Conservation (phyloP, 1,139 yeast species). For the Scheffersomyces titani region DNA sequence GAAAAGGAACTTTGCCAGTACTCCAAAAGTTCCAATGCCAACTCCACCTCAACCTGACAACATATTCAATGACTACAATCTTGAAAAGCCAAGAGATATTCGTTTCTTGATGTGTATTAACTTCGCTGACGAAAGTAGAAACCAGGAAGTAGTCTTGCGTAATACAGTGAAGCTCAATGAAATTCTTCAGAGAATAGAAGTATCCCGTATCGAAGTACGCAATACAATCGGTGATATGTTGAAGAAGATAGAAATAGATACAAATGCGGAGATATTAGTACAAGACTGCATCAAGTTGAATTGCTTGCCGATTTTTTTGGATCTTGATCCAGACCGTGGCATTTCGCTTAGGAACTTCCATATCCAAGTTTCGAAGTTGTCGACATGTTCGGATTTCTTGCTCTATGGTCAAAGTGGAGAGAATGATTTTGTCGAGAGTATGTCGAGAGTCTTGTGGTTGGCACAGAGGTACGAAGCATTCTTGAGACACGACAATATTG, state of each 20-base stretch:
- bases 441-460: slow-evolving; percentile 53
- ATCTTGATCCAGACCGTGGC: slow-evolving; percentile 66
- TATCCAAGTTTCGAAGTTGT: slow-evolving; percentile 71
- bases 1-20: not conserved
- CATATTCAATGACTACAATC: slow-evolving; percentile 5
- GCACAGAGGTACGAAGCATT: slow-evolving; percentile 49
- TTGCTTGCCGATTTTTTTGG: slow-evolving; percentile 53
- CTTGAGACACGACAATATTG: slow-evolving; percentile 3
- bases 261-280: slow-evolving; percentile 21
- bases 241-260: slow-evolving; percentile 12
- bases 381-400: slow-evolving; percentile 67
- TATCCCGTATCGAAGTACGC: slow-evolving; percentile 35
- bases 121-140: slow-evolving; percentile 27
- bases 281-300: slow-evolving; percentile 47
- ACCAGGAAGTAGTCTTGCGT: slow-evolving; percentile 32
- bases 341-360: slow-evolving; percentile 75
- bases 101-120: slow-evolving; percentile 56
- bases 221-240: slow-evolving; percentile 22
- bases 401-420: slow-evolving; percentile 42
- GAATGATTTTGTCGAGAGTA: slow-evolving; percentile 20
- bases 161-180: slow-evolving; percentile 67
- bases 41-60: not conserved
- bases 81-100: slow-evolving; percentile 18
- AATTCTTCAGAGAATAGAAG: slow-evolving; percentile 52
- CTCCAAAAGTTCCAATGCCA: not conserved